Evolutionary conservation across 148 eudicot species (phyloP).

Genomic region (Camellia granthamiana): DNA sequence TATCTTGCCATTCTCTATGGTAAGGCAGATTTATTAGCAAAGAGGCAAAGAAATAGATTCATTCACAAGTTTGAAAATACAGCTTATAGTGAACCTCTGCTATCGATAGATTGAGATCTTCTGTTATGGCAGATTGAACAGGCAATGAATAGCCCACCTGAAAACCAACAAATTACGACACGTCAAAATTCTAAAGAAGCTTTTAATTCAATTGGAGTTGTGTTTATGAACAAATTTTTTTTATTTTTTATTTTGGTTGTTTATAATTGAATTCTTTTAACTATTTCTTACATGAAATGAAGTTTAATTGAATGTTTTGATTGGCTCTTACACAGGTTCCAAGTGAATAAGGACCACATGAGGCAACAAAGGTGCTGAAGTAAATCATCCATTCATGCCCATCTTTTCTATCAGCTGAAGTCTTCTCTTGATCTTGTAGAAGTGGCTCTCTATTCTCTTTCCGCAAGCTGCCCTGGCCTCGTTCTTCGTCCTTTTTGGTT

Average conservation of each 20-base stretch:
- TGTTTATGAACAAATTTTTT: background rate
- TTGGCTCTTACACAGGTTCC: slow-evolving; percentile 69
- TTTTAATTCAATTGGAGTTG: background rate
- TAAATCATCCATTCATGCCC: slow-evolving; percentile 80
- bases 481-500: slow-evolving; percentile 34
- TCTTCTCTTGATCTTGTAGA: slow-evolving; percentile 15
- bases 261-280: background rate
- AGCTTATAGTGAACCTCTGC: slow-evolving; percentile 53
- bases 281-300: background rate
- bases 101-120: slow-evolving; percentile 67
- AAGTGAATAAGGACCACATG: slow-evolving; percentile 86
- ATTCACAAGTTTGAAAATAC: too few species aligned
- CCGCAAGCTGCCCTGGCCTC: slow-evolving; percentile 21
- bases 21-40: too few species aligned
- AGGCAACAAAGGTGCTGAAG: slow-evolving; percentile 76
- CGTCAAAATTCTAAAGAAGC: background rate
- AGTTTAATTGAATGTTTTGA: background rate
- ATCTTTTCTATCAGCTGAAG: slow-evolving; percentile 13
- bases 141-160: slow-evolving; percentile 93
- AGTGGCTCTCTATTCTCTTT: slow-evolving; percentile 44
- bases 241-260: background rate
- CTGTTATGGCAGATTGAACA: slow-evolving; percentile 61
- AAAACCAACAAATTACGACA: slow-evolving; percentile 13
- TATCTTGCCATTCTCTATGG: too few species aligned
- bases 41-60: too few species aligned